Base-by-base conservation (phyloP, 2,329 filamentous ascomycete genomes). In the Calycina marina region DNA sequence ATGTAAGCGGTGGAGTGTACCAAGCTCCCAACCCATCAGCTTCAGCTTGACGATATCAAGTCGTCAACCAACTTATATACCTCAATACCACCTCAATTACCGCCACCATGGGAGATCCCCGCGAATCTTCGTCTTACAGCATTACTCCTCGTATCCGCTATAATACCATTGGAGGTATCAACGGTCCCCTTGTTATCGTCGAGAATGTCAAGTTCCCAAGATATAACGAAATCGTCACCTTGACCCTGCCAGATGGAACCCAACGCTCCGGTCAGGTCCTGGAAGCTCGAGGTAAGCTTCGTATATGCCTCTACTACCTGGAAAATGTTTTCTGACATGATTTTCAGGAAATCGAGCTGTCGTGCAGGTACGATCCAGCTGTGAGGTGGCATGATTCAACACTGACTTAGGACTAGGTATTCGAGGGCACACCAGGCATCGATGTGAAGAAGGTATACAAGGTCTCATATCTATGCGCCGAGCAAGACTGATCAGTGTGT, bases 161-260 rank as follows among this genome's bases (percentile, higher is more conserved):
- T 74, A 98, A 98, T 67, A 98, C 90, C 50, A 85, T 98, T 56
- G 83, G 85, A 54, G 88, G 88, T 66, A 78, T 98, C 61, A 98
- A 98, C 64, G 90, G 90, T 38, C 90, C 90, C 51, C 72, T 98
- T 60, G 90, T 98, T 55, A 88, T 98, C 54, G 72, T 98, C 47
- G 90, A 96, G 57, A 92, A 93, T 72, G 88, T 98, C 67, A 98
- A 98, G 78, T 92, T 85, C 59, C 90, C 90, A 42, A 71, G 76
- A 56, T 98, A 82, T 69, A 96, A 94, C 61, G 90, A 98, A 63
- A 98, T 98, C 57, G 90, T 98, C 46, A 85, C 80, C 41, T 63
- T 98, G 58, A 96, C 88, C 22, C 75, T 98, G 42, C 84, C 90
- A 45, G 90, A 98, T 77, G 90, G 90, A 58, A 79, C 84, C 30